Evolutionary conservation across 1,139 yeast genomes (phyloP).

Genomic region (Hansenula lynferdii): DNA sequence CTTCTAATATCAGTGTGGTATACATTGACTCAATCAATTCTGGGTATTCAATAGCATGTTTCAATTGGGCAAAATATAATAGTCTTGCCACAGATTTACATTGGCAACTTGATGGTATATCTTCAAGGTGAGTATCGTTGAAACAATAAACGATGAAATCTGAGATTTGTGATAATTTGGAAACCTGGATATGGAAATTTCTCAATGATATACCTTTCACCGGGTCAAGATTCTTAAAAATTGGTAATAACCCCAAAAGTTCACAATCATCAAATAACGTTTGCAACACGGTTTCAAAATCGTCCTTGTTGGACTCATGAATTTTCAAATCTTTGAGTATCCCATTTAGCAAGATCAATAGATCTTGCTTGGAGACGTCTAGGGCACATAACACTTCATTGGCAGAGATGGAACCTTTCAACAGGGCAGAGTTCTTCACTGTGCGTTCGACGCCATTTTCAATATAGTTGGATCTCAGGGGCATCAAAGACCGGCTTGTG

Average conservation of each 20-base stretch:
- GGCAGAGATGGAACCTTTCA: slow-evolving; percentile 61
- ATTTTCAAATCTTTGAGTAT: slow-evolving; percentile 16
- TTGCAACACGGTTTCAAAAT: slow-evolving; percentile 12
- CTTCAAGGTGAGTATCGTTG: slow-evolving; percentile 29
- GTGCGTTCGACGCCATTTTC: slow-evolving; percentile 23
- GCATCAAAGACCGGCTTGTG: slow-evolving; percentile 25
- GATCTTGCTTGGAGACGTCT: slow-evolving; percentile 15
- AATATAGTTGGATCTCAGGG: slow-evolving; percentile 37
- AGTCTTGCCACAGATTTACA: slow-evolving; percentile 44
- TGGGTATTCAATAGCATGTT: slow-evolving; percentile 27
- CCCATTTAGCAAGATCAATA: slow-evolving; percentile 10
- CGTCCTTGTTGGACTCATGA: slow-evolving; percentile 17
- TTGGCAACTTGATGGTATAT: no score
- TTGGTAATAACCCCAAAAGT: slow-evolving; percentile 41
- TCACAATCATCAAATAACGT: slow-evolving; percentile 39
- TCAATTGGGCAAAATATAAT: slow-evolving; percentile 50
- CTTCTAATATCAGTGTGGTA: slow-evolving; percentile 15
- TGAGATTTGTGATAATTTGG: slow-evolving; percentile 62
- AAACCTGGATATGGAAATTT: slow-evolving; percentile 73
- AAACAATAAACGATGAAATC: slow-evolving; percentile 66
- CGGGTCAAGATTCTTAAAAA: slow-evolving; percentile 57
- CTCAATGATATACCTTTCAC: slow-evolving; percentile 64
- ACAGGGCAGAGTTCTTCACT: slow-evolving; percentile 38
- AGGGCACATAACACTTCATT: slow-evolving; percentile 51
- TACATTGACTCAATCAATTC: slow-evolving; percentile 20